Evolutionary conservation across 495 filamentous ascomycete genomes (phyloP), one percentile per base, ranked within the genome.

Genomic region (Neurospora terricola): DNA sequence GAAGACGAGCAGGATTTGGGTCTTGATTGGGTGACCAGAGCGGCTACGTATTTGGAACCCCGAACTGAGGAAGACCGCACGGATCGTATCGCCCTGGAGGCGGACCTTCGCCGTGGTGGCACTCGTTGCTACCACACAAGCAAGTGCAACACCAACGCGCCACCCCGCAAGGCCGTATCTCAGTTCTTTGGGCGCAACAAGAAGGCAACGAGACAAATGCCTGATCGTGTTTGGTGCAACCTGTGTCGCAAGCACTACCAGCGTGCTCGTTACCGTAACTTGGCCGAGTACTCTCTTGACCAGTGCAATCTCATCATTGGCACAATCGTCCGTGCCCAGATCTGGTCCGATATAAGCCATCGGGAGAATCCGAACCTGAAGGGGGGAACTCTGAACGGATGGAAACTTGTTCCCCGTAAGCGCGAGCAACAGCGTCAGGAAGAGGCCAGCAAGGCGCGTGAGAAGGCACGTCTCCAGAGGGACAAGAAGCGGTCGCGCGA

Each of bases 131-230:
- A 83, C 79, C 82, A 82, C 71, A 77, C 79, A 48, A 70, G 70
- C 0, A 76, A 83, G 69, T 90, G 88, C 75, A 80, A 84, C n/a
- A 88, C 87, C 1, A 82, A 81, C 16, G 84, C 84, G 14, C 81
- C 81, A 9, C 81, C 83, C 23, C 88, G 94, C 40, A 97, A 97
- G 78, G 86, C 91, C 9, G 89, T 96, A 38, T 94, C 92, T 0
- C 92, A 97, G 74, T 85, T 94, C 73, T 96, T 97, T 77, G 94
- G 94, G n/a, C 87, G 94, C 14, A 97, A 97, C 84, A 97, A 97
- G 81, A 81, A 83, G 1, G 88, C 87, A 48, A 96, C 94, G 0
- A 87, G 89, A 18, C 80, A 82, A 5, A 90, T 97, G 54, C 91
- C 92, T 0, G 75, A 84, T 0, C 72, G 86, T 1, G 83, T 91